phyloP scores from a whole-genome alignment of 352 stramenopile species.

The Phytophthora pistaciae region DNA sequence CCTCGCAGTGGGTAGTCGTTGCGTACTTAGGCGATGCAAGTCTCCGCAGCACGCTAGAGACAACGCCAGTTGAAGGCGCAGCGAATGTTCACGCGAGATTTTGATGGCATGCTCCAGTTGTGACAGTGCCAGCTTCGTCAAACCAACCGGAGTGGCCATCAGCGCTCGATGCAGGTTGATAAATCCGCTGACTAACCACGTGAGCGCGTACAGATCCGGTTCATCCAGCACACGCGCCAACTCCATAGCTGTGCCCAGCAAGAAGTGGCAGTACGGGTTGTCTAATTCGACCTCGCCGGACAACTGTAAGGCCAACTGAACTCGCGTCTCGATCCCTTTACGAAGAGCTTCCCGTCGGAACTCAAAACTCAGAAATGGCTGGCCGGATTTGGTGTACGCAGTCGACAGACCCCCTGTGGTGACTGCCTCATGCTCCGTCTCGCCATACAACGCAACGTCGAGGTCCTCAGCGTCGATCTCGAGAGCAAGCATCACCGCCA shows the following conservation, averaged over 20 bases:
- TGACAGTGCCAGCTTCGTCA: constrained; percentile 30
- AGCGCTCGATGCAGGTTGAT: constrained; percentile 44
- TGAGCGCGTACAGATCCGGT: constrained; percentile 50
- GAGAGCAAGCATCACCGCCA: constrained; percentile 37
- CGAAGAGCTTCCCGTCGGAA: constrained; percentile 51
- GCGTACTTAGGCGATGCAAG: constrained; percentile 27
- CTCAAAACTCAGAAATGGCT: constrained; percentile 30
- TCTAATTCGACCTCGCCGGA: constrained; percentile 38
- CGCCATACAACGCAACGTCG: constrained; percentile 35
- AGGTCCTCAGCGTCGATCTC: constrained; percentile 39
- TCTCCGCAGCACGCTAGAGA: constrained; percentile 51
- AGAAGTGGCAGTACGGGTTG: constrained; percentile 37
- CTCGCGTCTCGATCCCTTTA: constrained; percentile 44
- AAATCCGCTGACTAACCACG: constrained; percentile 57
- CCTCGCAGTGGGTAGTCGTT: constrained; percentile 18
- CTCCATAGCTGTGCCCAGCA: constrained; percentile 54
- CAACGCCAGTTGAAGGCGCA: constrained; percentile 42
- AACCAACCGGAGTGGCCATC: constrained; percentile 6
- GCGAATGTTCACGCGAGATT: constrained; percentile 44
- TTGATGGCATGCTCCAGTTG: constrained; percentile 48
- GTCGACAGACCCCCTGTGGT: constrained; percentile 16
- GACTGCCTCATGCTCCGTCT: constrained; percentile 26
- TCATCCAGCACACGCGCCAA: constrained; percentile 49
- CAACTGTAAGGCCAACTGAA: constrained; percentile 54
- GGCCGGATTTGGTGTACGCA: constrained; percentile 19